Percentiles rank a stretch among this genome's conserved stretches.
Evolutionary conservation across 257 asterid genomes (phyloP).

Genomic region (Salvia splendens): DNA sequence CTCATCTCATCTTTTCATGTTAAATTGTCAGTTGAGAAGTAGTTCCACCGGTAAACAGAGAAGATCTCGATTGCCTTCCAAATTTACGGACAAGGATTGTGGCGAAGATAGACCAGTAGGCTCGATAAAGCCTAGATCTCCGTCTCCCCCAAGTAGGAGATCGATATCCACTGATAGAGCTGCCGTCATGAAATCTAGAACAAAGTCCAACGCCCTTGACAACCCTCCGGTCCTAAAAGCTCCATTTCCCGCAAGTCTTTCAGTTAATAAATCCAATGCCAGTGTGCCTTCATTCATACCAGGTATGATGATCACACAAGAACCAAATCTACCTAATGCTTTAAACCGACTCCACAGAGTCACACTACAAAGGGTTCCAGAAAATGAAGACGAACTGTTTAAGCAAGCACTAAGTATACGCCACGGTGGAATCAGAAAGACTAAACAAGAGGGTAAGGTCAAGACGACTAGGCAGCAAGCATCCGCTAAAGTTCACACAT

Average conservation of each 20-base stretch:
- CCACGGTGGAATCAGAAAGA: slow-evolving; percentile 68
- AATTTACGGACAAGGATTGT: slow-evolving; percentile 72
- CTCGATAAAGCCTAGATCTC: slow-evolving; percentile 53
- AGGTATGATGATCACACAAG: slow-evolving; percentile 43
- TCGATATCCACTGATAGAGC: slow-evolving; percentile 84
- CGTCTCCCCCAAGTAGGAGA: slow-evolving; percentile 86
- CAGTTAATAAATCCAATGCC: slow-evolving; percentile 52
- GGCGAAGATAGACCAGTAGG: slow-evolving; percentile 51
- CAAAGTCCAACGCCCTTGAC: slow-evolving; percentile 55
- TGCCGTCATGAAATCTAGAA: slow-evolving; percentile 46
- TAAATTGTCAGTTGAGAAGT: slow-evolving; percentile 61
- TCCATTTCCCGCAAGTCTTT: slow-evolving; percentile 69
- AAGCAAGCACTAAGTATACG: slow-evolving; percentile 65
- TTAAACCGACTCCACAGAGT: slow-evolving; percentile 56
- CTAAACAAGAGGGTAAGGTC: slow-evolving; percentile 58
- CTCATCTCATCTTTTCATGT: slow-evolving; percentile 28
- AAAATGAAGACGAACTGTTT: slow-evolving; percentile 66
- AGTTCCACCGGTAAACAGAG: slow-evolving; percentile 79
- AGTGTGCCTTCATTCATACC: slow-evolving; percentile 45
- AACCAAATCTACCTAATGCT: slow-evolving; percentile 52
- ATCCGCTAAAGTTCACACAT: slow-evolving; percentile 51
- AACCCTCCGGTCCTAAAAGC: slow-evolving; percentile 52
- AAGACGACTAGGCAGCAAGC: slow-evolving; percentile 53
- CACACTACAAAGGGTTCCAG: slow-evolving; percentile 49
- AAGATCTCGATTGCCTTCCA: slow-evolving; percentile 63